Evolutionary conservation across 192 early-diverging fungal genomes (phyloP).

Genomic region (Gamsiella multidivaricata): DNA sequence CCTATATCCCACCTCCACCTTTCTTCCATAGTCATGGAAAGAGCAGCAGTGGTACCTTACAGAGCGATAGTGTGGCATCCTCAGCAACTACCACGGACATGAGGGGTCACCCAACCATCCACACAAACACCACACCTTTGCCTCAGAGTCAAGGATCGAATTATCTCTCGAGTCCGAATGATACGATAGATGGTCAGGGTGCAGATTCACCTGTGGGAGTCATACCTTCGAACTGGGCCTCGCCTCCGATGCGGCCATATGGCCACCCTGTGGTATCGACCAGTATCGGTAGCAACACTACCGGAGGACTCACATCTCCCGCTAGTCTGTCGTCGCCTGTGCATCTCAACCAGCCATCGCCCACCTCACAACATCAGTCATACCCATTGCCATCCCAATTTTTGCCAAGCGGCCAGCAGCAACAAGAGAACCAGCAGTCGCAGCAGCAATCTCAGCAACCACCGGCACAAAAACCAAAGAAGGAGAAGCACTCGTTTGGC

Average conservation of each 20-base stretch:
- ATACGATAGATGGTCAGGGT: conserved; percentile 1
- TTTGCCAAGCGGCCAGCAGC: not conserved
- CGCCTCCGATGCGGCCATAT: conserved; percentile 30
- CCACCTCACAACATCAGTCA: conserved; percentile 12
- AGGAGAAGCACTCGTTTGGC: conserved; percentile 45
- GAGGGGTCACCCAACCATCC: not conserved
- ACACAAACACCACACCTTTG: not conserved
- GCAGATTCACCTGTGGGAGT: conserved; percentile 16
- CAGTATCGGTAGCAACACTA: conserved; percentile 31
- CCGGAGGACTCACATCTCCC: conserved; percentile 25
- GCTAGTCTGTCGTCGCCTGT: conserved; percentile 35
- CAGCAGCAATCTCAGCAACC: conserved; percentile 11
- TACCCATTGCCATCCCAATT: not conserved
- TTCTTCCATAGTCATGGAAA: not conserved
- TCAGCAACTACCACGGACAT: not conserved
- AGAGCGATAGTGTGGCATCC: not conserved
- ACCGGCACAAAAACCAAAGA: conserved; percentile 31
- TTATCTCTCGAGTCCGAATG: conserved; percentile 35
- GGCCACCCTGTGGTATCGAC: conserved; percentile 19
- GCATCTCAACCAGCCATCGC: conserved; percentile 21
- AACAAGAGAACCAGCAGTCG: not conserved
- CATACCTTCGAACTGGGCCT: conserved; percentile 27
- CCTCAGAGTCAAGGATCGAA: conserved; percentile 35
- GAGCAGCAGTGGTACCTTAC: not conserved
- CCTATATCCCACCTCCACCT: not conserved